Evolutionary conservation across 768 basidiomycete species (phyloP), one percentile per base, ranked within the genome.

Genomic region (Brasilioporus rufonigricans): DNA sequence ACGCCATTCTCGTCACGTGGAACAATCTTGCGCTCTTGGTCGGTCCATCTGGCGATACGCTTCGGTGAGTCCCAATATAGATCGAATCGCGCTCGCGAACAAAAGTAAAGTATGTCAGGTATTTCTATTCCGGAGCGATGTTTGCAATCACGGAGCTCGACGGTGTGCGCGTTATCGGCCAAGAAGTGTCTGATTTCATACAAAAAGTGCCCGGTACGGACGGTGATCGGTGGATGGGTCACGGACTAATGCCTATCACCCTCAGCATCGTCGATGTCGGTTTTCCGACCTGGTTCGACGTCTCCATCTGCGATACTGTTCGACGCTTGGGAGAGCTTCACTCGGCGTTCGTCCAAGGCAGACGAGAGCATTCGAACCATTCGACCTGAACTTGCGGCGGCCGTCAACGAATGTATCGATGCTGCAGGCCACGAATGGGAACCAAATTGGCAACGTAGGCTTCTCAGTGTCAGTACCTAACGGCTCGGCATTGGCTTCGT

Each of bases 351-450:
- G 1, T 91, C 96, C 3, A 93, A 94, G 69, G 91, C 95, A 1
- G 93, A 98, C 63, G 96, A 98, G 70, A 91, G 79, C 65, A 90
- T 98, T 54, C 84, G 93, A 7, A 88, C 80, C 61, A 93, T 98
- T 52, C 83, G 88, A 23, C 86, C 87, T 2, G 96, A 97, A 44
- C 78, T 98, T 54, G 87, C 86, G 5, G 78, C 81, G 35, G 94
- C 94, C 1, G 93, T 96, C 3, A 89, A 95, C 65, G 88, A 91
- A 48, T 94, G 94, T 59, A 87, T 98, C 35, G 93, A 96, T 57
- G 95, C 95, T 33, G 96, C 96, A 5, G 93, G 91, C 13, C 80
- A 85, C 50, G 95, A 98, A 73, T 91, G 89, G 84, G 93, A 96
- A 50, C 85, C 89, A 5, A 76, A 83, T 62, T 96, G 92, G 92